Evolutionary conservation across 352 stramenopile species (phyloP).

Genomic region (Phytophthora europaea): DNA sequence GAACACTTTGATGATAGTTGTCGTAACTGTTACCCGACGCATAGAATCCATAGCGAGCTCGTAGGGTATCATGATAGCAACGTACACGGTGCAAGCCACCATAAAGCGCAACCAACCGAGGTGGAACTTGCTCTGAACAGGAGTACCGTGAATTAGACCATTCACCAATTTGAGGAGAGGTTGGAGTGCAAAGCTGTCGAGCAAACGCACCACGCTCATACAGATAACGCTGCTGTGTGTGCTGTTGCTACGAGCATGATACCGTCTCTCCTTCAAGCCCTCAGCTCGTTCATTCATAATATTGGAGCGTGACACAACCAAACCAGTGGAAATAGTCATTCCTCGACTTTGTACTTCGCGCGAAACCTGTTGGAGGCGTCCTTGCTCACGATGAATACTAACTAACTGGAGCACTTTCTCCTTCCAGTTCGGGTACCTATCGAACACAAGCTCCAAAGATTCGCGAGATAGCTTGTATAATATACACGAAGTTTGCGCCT

Average conservation of each 20-base stretch:
- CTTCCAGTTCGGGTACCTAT: conserved; percentile 73
- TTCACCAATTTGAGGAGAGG: neutral
- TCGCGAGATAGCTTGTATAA: conserved; percentile 64
- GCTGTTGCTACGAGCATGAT: neutral
- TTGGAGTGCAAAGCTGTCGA: neutral
- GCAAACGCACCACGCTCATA: neutral
- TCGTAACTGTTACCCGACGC: conserved; percentile 10
- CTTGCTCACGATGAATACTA: conserved; percentile 60
- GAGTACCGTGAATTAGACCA: conserved; percentile 29
- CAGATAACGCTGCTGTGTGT: neutral
- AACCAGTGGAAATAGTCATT: conserved; percentile 6
- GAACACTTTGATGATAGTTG: conserved; percentile 17
- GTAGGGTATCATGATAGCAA: conserved; percentile 51
- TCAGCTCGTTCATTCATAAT: conserved; percentile 31
- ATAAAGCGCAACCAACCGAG: conserved; percentile 49
- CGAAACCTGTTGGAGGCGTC: conserved; percentile 32
- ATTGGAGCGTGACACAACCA: conserved; percentile 18
- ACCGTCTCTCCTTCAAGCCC: conserved; percentile 13
- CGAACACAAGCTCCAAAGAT: conserved; percentile 71
- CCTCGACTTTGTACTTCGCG: conserved; percentile 12
- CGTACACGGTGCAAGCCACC: conserved; percentile 41
- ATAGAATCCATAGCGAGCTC: conserved; percentile 49
- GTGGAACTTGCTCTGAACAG: conserved; percentile 52
- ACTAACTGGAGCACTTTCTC: conserved; percentile 66
- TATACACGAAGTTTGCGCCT: conserved; percentile 62